phyloP scores from a whole-genome alignment of 2,329 filamentous ascomycete genomes.

The Fusarium irregulare region DNA sequence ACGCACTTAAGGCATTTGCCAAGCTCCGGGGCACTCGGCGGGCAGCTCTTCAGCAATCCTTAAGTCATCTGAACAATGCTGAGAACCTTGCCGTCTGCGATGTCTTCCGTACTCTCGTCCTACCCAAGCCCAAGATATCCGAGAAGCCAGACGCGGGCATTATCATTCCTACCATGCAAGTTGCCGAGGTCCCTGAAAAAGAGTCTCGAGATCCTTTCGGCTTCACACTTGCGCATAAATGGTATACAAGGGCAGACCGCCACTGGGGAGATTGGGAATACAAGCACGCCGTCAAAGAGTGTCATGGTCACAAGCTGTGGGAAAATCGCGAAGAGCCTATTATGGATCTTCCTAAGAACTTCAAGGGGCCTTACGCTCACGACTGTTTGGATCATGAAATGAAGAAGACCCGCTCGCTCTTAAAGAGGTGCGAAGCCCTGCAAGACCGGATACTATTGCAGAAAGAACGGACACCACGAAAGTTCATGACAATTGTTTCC shows the following conservation, averaged over 20 bases:
- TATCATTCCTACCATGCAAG: conserved; percentile 36
- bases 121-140: conserved; percentile 45
- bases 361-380: conserved; percentile 36
- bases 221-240: conserved; percentile 44
- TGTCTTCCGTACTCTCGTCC: conserved; percentile 52
- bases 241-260: conserved; percentile 31
- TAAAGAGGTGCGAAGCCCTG: conserved; percentile 30
- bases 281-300: conserved; percentile 31
- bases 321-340: conserved; percentile 17
- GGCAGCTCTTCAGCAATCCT: conserved; percentile 58
- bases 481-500: conserved; percentile 29
- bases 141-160: conserved; percentile 39
- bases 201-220: conserved; percentile 44
- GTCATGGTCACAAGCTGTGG: conserved; percentile 17
- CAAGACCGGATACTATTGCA: conserved; percentile 14
- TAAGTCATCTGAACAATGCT: conserved; percentile 52
- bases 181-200: conserved; percentile 39
- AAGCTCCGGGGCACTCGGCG: conserved; percentile 57
- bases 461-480: conserved; percentile 27
- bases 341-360: conserved; percentile 44
- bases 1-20: conserved; percentile 46
- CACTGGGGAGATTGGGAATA: conserved; percentile 38
- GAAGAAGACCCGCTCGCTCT: conserved; percentile 30
- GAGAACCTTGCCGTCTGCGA: conserved; percentile 54
- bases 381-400: conserved; percentile 43